These are phyloP conservation scores for Stenocarpella maydis DNA, from an alignment of 2,329 filamentous ascomycete genomes.

Conservation along the genomic window DNA sequence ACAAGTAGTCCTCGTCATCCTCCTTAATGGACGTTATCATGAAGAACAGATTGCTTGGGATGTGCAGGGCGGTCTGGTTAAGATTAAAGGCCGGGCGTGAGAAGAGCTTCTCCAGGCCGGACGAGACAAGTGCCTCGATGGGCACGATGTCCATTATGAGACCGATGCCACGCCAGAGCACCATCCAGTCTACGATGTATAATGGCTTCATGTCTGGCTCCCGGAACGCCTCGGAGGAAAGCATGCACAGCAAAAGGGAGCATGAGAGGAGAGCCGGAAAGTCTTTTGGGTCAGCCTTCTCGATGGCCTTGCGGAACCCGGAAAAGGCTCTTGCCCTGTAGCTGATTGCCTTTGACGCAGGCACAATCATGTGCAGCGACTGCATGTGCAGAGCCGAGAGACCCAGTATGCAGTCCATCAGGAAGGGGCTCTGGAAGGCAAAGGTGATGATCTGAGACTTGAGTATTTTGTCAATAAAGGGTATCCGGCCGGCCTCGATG, in stretches of 20 bases:
- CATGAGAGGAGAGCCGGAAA: conserved; percentile 60
- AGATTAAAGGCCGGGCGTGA: conserved; percentile 58
- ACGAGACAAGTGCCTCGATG: conserved; percentile 44
- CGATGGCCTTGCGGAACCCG: conserved; percentile 61
- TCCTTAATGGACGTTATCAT: conserved; percentile 56
- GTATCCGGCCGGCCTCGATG: conserved; percentile 46
- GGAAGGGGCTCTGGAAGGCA: conserved; percentile 61
- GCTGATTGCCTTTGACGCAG: conserved; percentile 48
- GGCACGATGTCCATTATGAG: conserved; percentile 54
- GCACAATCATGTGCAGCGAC: conserved; percentile 49
- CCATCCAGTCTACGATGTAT: conserved; percentile 64
- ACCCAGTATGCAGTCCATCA: conserved; percentile 63
- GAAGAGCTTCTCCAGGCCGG: conserved; percentile 58
- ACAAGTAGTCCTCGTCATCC: conserved; percentile 51
- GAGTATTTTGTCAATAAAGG: conserved; percentile 52
- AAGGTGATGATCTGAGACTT: conserved; percentile 56
- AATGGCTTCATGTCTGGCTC: conserved; percentile 54
- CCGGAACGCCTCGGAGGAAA: conserved; percentile 60
- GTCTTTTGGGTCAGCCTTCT: conserved; percentile 53
- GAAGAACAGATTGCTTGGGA: conserved; percentile 58
- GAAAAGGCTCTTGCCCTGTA: conserved; percentile 61
- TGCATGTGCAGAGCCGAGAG: conserved; percentile 60
- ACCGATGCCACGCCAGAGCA: conserved; percentile 62
- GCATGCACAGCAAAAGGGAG: conserved; percentile 59
- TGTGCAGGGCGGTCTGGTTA: conserved; percentile 48